Conservation (phyloP, 2,329 filamentous ascomycete genomes). For the Aspergillus fumigatiaffinis region DNA sequence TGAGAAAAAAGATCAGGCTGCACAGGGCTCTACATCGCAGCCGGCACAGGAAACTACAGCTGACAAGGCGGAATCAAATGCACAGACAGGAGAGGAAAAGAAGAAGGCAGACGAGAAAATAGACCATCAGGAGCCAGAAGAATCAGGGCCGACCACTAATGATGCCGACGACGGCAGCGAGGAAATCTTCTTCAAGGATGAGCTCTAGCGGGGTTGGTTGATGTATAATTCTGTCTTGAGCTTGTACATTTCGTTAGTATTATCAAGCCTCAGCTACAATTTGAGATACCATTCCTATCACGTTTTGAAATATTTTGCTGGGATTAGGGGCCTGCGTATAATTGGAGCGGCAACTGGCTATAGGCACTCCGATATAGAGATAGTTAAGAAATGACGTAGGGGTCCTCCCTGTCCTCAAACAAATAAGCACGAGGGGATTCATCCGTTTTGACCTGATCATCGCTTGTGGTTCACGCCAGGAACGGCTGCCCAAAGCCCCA, state of each 20-base stretch:
- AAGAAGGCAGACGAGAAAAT: slow-evolving; percentile 9
- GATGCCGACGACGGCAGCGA: slow-evolving; percentile 30
- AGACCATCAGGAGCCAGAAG: neutral
- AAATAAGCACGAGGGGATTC: neutral
- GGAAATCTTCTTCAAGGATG: slow-evolving; percentile 39
- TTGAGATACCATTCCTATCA: neutral
- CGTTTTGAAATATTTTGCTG: neutral
- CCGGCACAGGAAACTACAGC: slow-evolving; percentile 1
- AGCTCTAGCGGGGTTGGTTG: slow-evolving; percentile 18
- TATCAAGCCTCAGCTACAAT: neutral
- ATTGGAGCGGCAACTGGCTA: neutral
- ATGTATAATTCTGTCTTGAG: neutral
- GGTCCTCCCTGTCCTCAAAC: neutral
- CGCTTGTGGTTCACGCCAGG: neutral
- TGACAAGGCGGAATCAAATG: neutral
- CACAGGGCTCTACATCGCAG: slow-evolving; percentile 1
- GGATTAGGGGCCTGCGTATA: neutral
- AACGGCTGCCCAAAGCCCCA: neutral
- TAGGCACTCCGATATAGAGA: neutral
- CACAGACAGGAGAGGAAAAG: slow-evolving; percentile 12
- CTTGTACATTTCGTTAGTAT: neutral
- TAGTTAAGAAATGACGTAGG: neutral
- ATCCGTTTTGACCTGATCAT: neutral
- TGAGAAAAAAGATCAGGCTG: slow-evolving; percentile 35
- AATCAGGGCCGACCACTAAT: slow-evolving; percentile 6